A percentile compares a stretch with the other conserved stretches of the same genome.
These are phyloP conservation scores for Lojkania enalia DNA, from an alignment of 2,329 filamentous ascomycete species.

Conservation along the genomic window DNA sequence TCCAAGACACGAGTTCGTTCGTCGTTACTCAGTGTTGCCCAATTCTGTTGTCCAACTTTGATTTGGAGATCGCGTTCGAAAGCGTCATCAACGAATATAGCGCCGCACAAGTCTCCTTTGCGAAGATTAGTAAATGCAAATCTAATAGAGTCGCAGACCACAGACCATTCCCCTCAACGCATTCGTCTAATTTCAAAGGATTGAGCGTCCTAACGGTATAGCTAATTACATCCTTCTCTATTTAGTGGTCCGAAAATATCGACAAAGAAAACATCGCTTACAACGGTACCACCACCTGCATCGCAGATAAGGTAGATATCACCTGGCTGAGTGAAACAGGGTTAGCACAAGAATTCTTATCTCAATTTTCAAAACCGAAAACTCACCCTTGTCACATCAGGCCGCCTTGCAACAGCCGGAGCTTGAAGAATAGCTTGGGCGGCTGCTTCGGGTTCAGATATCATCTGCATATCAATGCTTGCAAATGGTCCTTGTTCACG, in stretches of 20 bases:
- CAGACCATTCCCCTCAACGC: constrained; percentile 6
- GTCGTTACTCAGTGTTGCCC: constrained; percentile 9
- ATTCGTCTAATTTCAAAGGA: constrained; percentile 6
- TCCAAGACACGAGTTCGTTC: constrained; percentile 19
- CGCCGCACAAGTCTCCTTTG: constrained; percentile 8
- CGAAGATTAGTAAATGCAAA: too few relatives aligned
- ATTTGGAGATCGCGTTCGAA: constrained; percentile 7
- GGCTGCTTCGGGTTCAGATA: constrained; percentile 32
- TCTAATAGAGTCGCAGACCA: too few relatives aligned
- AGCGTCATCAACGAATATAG: constrained; percentile 7
- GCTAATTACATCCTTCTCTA: constrained; percentile 12
- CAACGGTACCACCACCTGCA: constrained; percentile 30
- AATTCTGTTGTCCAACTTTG: constrained; percentile 6
- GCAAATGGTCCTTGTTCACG: not conserved
- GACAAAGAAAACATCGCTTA: constrained; percentile 8
- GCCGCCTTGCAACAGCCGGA: constrained; percentile 7
- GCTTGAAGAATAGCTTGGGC: constrained; percentile 20
- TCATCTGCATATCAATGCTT: constrained; percentile 15
- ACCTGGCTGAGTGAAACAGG: too few relatives aligned
- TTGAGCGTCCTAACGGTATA: constrained; percentile 9
- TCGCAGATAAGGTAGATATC: constrained; percentile 27
- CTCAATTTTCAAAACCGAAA: not conserved
- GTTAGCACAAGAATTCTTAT: too few relatives aligned
- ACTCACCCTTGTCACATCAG: constrained; percentile 1
- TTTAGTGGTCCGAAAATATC: not conserved